These are phyloP conservation scores for Xylaria grammica DNA, from an alignment of 495 filamentous ascomycete genomes.

Conservation along the genomic window DNA sequence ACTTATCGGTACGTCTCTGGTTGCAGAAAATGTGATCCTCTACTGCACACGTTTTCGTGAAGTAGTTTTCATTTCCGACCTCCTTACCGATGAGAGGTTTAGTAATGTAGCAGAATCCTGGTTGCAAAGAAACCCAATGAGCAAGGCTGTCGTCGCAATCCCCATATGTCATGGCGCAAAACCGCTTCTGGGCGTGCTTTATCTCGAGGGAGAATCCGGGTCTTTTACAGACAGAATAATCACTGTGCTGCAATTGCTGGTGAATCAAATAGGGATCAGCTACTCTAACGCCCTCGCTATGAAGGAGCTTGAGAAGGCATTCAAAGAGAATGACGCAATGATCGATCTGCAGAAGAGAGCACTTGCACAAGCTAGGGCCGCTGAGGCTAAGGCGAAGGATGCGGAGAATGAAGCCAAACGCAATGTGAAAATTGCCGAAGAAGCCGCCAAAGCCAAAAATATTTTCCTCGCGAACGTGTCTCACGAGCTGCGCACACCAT, in stretches of 20 bases:
- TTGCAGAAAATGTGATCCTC: slow-evolving; percentile 78
- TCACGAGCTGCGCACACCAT: slow-evolving; percentile 82
- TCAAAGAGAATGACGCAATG: slow-evolving; percentile 83
- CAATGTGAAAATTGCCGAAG: slow-evolving; percentile 87
- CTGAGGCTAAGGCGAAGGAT: slow-evolving; percentile 81
- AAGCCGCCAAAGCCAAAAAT: slow-evolving; percentile 87
- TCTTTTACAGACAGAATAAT: slow-evolving; percentile 89
- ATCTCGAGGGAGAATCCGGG: slow-evolving; percentile 82
- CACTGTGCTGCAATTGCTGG: slow-evolving; percentile 81
- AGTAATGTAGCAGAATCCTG: slow-evolving; percentile 78
- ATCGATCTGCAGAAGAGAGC: slow-evolving; percentile 84
- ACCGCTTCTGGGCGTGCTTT: slow-evolving; percentile 78
- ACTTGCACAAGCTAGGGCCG: slow-evolving; percentile 75
- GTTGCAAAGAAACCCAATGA: slow-evolving; percentile 67
- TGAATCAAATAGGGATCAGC: slow-evolving; percentile 88
- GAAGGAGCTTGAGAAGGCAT: slow-evolving; percentile 79
- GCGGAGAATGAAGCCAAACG: slow-evolving; percentile 84
- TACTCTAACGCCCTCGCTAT: slow-evolving; percentile 86
- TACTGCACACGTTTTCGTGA: slow-evolving; percentile 87
- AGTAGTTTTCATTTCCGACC: slow-evolving; percentile 79
- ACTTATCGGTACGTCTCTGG: slow-evolving; percentile 63
- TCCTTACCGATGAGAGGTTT: slow-evolving; percentile 85
- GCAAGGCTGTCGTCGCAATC: slow-evolving; percentile 81
- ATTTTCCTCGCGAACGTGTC: slow-evolving; percentile 94
- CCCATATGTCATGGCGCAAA: slow-evolving; percentile 82